Conservation (phyloP, 2,329 filamentous ascomycete genomes). For the Aspergillus pseudonomiae region DNA sequence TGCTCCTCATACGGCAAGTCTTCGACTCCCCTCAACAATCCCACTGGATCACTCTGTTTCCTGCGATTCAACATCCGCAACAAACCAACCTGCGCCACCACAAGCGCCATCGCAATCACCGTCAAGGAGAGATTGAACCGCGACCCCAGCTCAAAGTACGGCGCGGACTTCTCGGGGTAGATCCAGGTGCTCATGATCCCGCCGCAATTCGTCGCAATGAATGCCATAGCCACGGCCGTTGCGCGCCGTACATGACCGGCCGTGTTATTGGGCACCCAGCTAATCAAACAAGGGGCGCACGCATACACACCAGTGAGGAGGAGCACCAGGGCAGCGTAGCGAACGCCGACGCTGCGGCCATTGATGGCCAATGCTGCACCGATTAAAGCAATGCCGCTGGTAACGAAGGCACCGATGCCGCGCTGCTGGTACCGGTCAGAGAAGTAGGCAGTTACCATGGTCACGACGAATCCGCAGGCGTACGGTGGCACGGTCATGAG, state of each 20-base stretch:
- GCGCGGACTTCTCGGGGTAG: constrained; percentile 16
- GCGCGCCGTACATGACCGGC: constrained; percentile 12
- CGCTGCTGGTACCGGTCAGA: constrained; percentile 33
- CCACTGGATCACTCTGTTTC: constrained; percentile 4
- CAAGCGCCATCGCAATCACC: constrained; percentile 9
- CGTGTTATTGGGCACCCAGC: constrained; percentile 18
- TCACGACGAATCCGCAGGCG: constrained; percentile 24
- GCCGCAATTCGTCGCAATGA: constrained; percentile 13
- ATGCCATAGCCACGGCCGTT: constrained; percentile 12
- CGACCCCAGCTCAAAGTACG: constrained; percentile 11
- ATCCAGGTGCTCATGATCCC: constrained; percentile 19
- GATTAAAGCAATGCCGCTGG: constrained; percentile 16
- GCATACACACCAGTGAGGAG: constrained; percentile 17
- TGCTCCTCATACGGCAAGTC: constrained; percentile 14
- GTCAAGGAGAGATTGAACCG: constrained; percentile 14
- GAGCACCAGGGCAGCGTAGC: constrained; percentile 15
- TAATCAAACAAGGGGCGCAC: constrained; percentile 15
- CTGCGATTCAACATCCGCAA: constrained; percentile 11
- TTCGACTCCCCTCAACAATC: constrained; percentile 11
- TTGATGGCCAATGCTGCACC: constrained; percentile 14
- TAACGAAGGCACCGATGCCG: constrained; percentile 28
- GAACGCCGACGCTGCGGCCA: constrained; percentile 1
- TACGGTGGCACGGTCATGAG: constrained; percentile 39
- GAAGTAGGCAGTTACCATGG: constrained; percentile 29
- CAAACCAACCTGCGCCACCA: constrained; percentile 11